A percentile compares a stretch with the other conserved stretches of the same genome.
Conservation (phyloP, 2,329 filamentous ascomycete species). For the Zymoseptoria passerinii region DNA sequence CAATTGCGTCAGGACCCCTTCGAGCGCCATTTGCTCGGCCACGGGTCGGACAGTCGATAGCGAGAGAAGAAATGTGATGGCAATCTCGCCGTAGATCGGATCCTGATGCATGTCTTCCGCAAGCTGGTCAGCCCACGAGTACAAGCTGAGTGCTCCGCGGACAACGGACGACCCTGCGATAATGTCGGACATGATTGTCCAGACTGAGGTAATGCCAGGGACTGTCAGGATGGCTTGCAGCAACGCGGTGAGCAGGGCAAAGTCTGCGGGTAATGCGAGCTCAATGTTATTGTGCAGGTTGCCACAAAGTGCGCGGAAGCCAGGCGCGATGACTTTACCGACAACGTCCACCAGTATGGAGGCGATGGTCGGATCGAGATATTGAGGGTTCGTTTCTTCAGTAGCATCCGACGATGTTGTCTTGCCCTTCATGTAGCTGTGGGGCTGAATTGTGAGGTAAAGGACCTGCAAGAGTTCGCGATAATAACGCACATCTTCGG, state of each 20-base stretch:
- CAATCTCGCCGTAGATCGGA: slow-evolving; percentile 88
- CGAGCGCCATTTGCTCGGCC: slow-evolving; percentile 82
- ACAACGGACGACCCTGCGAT: slow-evolving; percentile 58
- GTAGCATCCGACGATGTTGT: background rate
- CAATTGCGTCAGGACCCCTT: slow-evolving; percentile 72
- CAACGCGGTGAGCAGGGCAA: slow-evolving; percentile 79
- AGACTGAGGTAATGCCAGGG: slow-evolving; percentile 56
- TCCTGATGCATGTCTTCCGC: slow-evolving; percentile 65
- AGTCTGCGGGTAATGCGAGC: slow-evolving; percentile 57
- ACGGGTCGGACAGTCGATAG: slow-evolving; percentile 72
- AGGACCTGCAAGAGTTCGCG: slow-evolving; percentile 75
- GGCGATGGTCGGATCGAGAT: slow-evolving; percentile 30
- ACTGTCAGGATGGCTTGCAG: slow-evolving; percentile 76
- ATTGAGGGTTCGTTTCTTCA: slow-evolving; percentile 10
- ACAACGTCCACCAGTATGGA: slow-evolving; percentile 70
- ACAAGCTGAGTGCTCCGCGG: slow-evolving; percentile 76
- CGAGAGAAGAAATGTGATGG: slow-evolving; percentile 77
- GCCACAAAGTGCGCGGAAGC: slow-evolving; percentile 72
- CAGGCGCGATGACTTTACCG: slow-evolving; percentile 67
- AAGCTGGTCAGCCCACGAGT: slow-evolving; percentile 86
- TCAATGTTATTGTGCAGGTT: slow-evolving; percentile 58
- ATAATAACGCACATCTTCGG: slow-evolving; percentile 61
- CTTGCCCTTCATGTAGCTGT: slow-evolving; percentile 30
- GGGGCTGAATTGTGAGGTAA: slow-evolving; percentile 69
- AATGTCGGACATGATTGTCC: slow-evolving; percentile 37